phyloP scores from a whole-genome alignment of 305 asterid species.

The Coffea humblotiana region DNA sequence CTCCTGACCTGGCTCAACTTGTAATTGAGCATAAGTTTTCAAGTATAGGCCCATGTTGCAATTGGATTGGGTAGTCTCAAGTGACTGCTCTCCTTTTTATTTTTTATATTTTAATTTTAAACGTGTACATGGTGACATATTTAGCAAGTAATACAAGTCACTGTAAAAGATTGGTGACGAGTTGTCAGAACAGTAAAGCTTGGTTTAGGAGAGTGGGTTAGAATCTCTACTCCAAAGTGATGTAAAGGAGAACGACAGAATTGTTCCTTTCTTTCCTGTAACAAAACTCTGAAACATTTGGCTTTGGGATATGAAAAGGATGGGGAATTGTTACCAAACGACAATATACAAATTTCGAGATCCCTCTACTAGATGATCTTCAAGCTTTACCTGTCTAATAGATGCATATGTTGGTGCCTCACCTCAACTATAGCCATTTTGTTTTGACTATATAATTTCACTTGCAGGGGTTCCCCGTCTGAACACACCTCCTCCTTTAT shows the following conservation, averaged over 20 bases:
- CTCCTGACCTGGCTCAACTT: neutral
- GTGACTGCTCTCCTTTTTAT: neutral
- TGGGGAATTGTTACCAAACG: neutral
- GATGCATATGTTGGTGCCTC: neutral
- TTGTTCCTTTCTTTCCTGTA: neutral
- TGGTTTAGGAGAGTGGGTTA: neutral
- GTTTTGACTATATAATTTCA: constrained; percentile 24
- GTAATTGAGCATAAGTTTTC: neutral
- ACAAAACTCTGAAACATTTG: neutral
- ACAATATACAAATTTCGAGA: neutral
- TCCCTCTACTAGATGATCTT: neutral
- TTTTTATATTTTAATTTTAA: neutral
- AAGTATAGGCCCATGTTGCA: neutral
- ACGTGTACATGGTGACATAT: neutral
- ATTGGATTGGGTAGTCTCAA: neutral
- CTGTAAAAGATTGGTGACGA: neutral
- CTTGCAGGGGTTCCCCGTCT: constrained; percentile 96
- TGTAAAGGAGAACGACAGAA: neutral
- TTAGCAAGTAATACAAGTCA: neutral
- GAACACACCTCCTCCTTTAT: constrained; percentile 87
- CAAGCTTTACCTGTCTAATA: neutral
- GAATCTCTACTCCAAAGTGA: neutral
- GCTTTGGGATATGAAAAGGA: neutral
- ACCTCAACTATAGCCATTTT: neutral
- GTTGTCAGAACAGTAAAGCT: neutral